Conservation (phyloP, 2,329 filamentous ascomycete genomes). For the Alternaria metachromatica region DNA sequence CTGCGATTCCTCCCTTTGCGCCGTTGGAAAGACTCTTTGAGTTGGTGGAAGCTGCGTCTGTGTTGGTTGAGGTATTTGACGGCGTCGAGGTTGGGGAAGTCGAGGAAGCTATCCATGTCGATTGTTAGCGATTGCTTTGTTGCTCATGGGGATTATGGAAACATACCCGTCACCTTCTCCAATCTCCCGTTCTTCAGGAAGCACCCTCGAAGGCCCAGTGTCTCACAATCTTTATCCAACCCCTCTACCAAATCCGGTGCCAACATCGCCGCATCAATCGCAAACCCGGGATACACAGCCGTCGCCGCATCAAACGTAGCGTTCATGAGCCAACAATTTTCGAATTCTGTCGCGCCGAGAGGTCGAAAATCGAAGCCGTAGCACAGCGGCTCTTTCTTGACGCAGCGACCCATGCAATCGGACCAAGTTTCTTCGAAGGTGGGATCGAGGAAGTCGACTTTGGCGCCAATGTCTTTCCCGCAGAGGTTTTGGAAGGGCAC, state of each 20-base stretch:
- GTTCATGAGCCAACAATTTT: conserved; percentile 17
- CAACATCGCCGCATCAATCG: conserved; percentile 10
- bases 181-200: not conserved
- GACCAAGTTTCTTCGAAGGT: conserved; percentile 1
- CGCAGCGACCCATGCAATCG: conserved; percentile 14
- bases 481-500: conserved; percentile 17
- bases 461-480: conserved; percentile 13
- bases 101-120: not conserved
- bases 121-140: not conserved
- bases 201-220: no score
- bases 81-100: not conserved
- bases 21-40: not conserved
- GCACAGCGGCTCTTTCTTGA: conserved; percentile 10
- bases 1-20: not conserved
- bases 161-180: not conserved
- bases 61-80: not conserved
- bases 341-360: not conserved
- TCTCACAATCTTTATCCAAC: not conserved
- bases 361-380: conserved; percentile 16
- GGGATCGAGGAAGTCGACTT: conserved; percentile 8
- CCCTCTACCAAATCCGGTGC: not conserved
- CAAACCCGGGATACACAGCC: not conserved
- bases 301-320: not conserved
- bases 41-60: not conserved
- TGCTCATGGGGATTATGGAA: not conserved